Evolutionary conservation across 345 rosid genomes (phyloP), one percentile per base, ranked within the genome.

Genomic region (Sisymbrium irio): DNA sequence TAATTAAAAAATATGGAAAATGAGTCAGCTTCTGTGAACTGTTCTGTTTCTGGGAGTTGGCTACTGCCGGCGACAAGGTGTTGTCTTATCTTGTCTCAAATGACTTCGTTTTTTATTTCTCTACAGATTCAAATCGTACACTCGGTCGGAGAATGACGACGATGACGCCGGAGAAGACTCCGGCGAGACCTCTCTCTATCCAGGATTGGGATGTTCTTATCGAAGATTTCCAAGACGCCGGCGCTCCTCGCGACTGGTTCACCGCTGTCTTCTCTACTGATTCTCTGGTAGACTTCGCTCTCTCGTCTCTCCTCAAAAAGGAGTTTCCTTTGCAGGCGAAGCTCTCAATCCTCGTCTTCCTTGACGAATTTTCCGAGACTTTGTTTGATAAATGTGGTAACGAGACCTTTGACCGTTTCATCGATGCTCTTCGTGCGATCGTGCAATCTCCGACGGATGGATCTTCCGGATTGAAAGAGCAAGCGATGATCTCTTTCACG

Each of bases 201-300:
- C 97, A 86, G 35, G 97, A 92, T 9, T 95, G 99, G 99, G 97
- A 95, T 51, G 60, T 72, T 40, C 82, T 92, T 6, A 83, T 92
- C 75, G 92, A 86, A 9, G 96, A 90, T 58, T 90, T 92, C 86
- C 96, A 86, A 69, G 64, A 82, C 62, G 85, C 90, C 69, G 91
- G 89, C 46, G 62, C 75, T 28, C 90, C 84, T 56, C 82, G 80
- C 77, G 72, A 82, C 14, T 73, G 78, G 82, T 89, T 93, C 90
- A 78, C 77, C 20, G 36, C 85, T 19, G 73, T 74, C 25, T 79
- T 72, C 80, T 74, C 80, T 6, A 33, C 75, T 67, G 40, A 79
- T 30, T 66, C 85, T 28, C 66, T 89, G 28, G 63, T 77, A 53
- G 97, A 94, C 73, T 81, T 77, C 2, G 89, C 96, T 62, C 80